Percentiles rank a stretch among this genome's conserved stretches.
Evolutionary conservation across 2,329 filamentous ascomycete genomes (phyloP).

Genomic region (Mariannaea elegans): DNA sequence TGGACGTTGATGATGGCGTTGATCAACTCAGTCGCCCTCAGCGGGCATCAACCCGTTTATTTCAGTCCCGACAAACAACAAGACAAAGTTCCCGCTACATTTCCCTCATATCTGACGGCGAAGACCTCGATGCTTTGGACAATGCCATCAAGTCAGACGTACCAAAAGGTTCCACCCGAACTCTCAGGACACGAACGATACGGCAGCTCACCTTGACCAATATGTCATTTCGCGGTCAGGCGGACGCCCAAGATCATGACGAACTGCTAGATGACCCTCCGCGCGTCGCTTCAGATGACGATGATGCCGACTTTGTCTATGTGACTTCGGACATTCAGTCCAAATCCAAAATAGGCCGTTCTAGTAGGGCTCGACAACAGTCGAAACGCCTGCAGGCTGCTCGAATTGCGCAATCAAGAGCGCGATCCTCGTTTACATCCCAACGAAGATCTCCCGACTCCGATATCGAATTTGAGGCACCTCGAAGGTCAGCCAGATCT

Average conservation of each 20-base stretch:
- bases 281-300: conserved; percentile 40
- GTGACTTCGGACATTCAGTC: conserved; percentile 49
- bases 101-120: conserved; percentile 27
- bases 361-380: conserved; percentile 30
- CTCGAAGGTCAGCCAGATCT: conserved; percentile 59
- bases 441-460: conserved; percentile 46
- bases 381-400: conserved; percentile 30
- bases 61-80: conserved; percentile 41
- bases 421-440: conserved; percentile 1
- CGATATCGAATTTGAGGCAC: conserved; percentile 63
- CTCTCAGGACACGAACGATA: conserved; percentile 38
- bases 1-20: conserved; percentile 40
- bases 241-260: conserved; percentile 40
- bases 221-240: conserved; percentile 36
- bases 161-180: conserved; percentile 23
- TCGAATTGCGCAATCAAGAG: conserved; percentile 20
- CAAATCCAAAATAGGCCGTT: conserved; percentile 38
- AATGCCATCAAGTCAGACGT: conserved; percentile 13
- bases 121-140: conserved; percentile 25
- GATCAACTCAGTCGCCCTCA: conserved; percentile 18
- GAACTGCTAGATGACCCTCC: conserved; percentile 45
- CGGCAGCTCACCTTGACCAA: conserved; percentile 37
- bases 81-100: conserved; percentile 20
- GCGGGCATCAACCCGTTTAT: conserved; percentile 20
- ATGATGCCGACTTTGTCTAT: conserved; percentile 47